Evolutionary conservation across 495 filamentous ascomycete species (phyloP).

Genomic region (Daldinia bambusicola): DNA sequence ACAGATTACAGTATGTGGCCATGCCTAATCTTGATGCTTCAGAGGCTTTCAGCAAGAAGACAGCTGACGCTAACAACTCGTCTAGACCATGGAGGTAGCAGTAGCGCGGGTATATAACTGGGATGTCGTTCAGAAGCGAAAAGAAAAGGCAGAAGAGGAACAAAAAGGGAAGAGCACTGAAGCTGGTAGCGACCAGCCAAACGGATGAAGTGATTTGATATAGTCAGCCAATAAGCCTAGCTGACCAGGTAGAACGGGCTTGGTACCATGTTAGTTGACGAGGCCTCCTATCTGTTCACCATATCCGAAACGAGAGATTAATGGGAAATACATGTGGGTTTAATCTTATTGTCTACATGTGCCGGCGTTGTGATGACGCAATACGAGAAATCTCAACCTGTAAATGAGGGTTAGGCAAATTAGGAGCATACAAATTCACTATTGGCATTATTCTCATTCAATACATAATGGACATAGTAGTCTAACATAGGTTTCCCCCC

Average conservation of each 20-base stretch:
- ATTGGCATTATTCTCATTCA: slow-evolving; percentile 6
- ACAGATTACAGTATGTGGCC: slow-evolving; percentile 86
- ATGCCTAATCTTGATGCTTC: not conserved
- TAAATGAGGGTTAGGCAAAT: not conserved
- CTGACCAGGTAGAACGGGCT: slow-evolving; percentile 7
- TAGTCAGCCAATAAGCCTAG: not conserved
- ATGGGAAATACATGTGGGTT: slow-evolving; percentile 1
- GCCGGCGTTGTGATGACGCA: slow-evolving; percentile 23
- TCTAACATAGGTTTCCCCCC: not conserved
- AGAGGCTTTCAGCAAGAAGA: not conserved
- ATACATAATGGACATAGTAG: not conserved
- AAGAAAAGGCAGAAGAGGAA: slow-evolving; percentile 81
- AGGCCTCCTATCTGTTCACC: not conserved
- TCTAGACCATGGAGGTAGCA: slow-evolving; percentile 93
- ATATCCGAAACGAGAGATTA: not conserved
- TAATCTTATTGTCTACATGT: slow-evolving; percentile 4
- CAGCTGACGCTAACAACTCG: slow-evolving; percentile 39
- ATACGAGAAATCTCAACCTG: slow-evolving; percentile 7
- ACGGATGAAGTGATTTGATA: slow-evolving; percentile 35
- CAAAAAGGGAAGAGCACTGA: slow-evolving; percentile 51
- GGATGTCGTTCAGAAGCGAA: slow-evolving; percentile 93
- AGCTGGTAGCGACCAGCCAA: slow-evolving; percentile 46
- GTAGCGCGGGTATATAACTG: slow-evolving; percentile 98
- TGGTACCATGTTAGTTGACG: slow-evolving; percentile 6
- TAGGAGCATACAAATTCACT: slow-evolving; percentile 2